Evolutionary conservation across 257 asterid species (phyloP).

Genomic region (Petunia secreta): DNA sequence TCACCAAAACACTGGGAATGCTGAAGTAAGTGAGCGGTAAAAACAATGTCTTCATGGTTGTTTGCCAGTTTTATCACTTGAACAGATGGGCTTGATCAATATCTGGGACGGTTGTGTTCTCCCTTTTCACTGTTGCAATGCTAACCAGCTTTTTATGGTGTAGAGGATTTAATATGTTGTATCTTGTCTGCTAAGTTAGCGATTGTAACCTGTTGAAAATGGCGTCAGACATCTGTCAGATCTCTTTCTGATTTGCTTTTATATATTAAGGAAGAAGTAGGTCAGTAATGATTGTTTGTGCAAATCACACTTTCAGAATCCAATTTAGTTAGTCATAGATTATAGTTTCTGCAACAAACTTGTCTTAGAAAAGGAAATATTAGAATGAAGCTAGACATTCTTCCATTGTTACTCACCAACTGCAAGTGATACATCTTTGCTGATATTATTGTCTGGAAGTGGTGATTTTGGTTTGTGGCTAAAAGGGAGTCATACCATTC

Average conservation of each 20-base stretch:
- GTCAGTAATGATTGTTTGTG: neutral
- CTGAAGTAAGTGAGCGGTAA: neutral
- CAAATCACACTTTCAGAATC: neutral
- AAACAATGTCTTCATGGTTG: neutral
- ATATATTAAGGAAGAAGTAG: neutral
- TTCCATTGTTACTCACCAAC: slow-evolving; percentile 9
- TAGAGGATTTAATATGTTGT: neutral
- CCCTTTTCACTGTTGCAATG: neutral
- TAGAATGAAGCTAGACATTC: neutral
- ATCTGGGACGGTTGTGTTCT: slow-evolving; percentile 8
- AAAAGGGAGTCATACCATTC: neutral
- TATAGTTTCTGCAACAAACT: neutral
- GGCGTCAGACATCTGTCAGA: neutral
- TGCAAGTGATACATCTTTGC: neutral
- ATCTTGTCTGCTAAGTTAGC: neutral
- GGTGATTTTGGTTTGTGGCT: slow-evolving; percentile 1
- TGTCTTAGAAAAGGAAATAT: neutral
- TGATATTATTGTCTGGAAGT: neutral
- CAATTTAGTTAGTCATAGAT: neutral
- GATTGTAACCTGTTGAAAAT: neutral
- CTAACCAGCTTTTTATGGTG: neutral
- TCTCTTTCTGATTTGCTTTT: neutral
- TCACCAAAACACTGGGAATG: no score
- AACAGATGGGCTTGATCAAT: neutral
- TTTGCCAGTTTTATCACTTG: slow-evolving; percentile 5